phyloP scores from a whole-genome alignment of 2,329 filamentous ascomycete genomes.

The Colletotrichum tropicicola region DNA sequence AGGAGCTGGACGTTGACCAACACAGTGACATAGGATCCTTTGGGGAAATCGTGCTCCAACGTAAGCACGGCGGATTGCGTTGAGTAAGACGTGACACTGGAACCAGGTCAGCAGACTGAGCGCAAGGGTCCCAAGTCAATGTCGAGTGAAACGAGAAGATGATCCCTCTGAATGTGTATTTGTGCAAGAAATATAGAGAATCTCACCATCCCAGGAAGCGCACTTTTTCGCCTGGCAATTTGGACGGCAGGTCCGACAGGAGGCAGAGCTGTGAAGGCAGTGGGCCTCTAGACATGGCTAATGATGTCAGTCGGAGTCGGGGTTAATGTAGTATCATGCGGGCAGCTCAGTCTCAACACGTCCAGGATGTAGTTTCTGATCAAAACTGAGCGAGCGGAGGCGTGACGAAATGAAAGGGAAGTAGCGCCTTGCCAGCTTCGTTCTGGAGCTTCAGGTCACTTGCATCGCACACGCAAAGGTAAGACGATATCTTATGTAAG shows the following conservation, averaged over 20 bases:
- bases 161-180: background rate
- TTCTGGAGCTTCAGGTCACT: background rate
- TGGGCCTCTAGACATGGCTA: conserved; percentile 64
- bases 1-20: conserved; percentile 77
- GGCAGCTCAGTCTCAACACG: too few species aligned
- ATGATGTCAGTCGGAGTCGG: background rate
- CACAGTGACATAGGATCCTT: conserved; percentile 54
- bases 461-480: background rate
- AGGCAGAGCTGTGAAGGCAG: conserved; percentile 72
- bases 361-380: too few species aligned
- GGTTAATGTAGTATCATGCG: too few species aligned
- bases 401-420: too few species aligned
- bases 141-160: background rate
- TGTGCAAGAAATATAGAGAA: conserved; percentile 1
- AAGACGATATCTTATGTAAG: background rate
- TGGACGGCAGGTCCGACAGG: conserved; percentile 65
- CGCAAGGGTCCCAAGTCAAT: background rate
- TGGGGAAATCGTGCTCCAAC: conserved; percentile 74
- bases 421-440: too few species aligned
- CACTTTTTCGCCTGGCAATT: conserved; percentile 76
- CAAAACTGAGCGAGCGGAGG: too few species aligned
- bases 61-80: conserved; percentile 67
- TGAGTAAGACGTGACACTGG: conserved; percentile 61
- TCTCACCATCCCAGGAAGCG: conserved; percentile 89
- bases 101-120: conserved; percentile 34